Conservation (phyloP, 2,329 filamentous ascomycete species). For the Cladosporium sp. region DNA sequence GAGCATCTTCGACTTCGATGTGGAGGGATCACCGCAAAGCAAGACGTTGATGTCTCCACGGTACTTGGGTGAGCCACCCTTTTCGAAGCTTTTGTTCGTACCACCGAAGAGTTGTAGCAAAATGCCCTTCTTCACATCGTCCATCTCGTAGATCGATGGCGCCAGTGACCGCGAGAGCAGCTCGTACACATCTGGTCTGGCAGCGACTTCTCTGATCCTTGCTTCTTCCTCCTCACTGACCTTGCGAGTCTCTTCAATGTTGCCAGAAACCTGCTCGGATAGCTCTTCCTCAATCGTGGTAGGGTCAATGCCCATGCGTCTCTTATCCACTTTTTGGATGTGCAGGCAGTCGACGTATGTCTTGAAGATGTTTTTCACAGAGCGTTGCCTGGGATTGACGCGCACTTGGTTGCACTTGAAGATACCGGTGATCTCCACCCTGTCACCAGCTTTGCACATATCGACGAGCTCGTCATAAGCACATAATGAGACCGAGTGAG, state of each 20-base stretch:
- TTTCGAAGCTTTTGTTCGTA: constrained; percentile 96
- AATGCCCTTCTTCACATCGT: constrained; percentile 98
- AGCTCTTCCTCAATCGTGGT: constrained; percentile 83
- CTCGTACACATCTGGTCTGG: constrained; percentile 85
- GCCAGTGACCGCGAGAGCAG: constrained; percentile 85
- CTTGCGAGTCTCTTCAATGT: constrained; percentile 77
- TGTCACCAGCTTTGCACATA: constrained; percentile 95
- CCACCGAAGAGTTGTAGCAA: constrained; percentile 93
- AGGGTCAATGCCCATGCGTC: constrained; percentile 83
- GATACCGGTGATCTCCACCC: constrained; percentile 91
- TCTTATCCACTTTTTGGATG: constrained; percentile 94
- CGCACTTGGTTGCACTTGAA: constrained; percentile 93
- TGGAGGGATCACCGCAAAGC: constrained; percentile 94
- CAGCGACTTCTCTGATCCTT: constrained; percentile 77
- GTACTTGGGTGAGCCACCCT: constrained; percentile 92
- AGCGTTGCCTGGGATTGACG: constrained; percentile 86
- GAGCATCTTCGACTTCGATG: constrained; percentile 89
- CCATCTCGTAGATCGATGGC: constrained; percentile 94
- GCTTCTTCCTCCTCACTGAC: constrained; percentile 82
- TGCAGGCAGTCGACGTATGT: constrained; percentile 95
- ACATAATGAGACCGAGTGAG: constrained; percentile 92
- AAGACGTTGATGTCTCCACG: constrained; percentile 96
- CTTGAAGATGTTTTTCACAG: constrained; percentile 94
- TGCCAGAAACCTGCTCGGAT: constrained; percentile 65
- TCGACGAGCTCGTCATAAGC: constrained; percentile 97